A percentile compares a stretch with the other conserved stretches of the same genome.
phyloP scores from a whole-genome alignment of 495 filamentous ascomycete genomes.

The Pseudoneurospora amorphoporcata region DNA sequence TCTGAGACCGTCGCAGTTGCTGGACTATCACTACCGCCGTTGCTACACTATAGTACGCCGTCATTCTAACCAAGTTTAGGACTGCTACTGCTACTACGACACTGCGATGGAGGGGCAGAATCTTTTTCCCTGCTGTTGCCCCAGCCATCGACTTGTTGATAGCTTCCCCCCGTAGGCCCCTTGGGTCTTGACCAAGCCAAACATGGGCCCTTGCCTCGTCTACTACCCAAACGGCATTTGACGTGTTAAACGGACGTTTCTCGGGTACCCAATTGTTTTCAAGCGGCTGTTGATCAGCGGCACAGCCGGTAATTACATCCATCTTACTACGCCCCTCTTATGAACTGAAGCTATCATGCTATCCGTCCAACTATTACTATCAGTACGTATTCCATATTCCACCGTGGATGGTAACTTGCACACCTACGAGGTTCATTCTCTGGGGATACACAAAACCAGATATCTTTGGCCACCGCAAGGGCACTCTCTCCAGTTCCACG shows the following conservation, averaged over 20 bases:
- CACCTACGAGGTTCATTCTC: background rate
- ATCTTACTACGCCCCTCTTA: background rate
- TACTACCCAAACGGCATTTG: background rate
- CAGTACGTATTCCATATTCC: background rate
- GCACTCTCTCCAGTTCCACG: background rate
- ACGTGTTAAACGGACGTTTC: background rate
- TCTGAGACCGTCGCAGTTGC: background rate
- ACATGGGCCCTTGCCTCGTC: background rate
- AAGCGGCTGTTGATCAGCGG: slow-evolving; percentile 19
- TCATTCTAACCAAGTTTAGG: background rate
- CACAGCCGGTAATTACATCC: slow-evolving; percentile 17
- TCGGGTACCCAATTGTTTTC: background rate
- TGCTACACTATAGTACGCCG: background rate
- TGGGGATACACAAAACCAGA: background rate
- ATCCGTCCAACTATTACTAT: background rate
- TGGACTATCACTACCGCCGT: background rate
- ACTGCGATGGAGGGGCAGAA: background rate
- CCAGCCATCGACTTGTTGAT: background rate
- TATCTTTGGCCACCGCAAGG: background rate
- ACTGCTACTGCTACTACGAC: background rate
- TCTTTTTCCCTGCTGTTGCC: background rate
- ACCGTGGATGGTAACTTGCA: background rate
- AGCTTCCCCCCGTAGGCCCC: background rate
- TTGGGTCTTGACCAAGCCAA: background rate
- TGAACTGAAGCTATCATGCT: background rate